phyloP scores from a whole-genome alignment of 1,284 basidiomycete species.

The Austroboletus niveus region DNA sequence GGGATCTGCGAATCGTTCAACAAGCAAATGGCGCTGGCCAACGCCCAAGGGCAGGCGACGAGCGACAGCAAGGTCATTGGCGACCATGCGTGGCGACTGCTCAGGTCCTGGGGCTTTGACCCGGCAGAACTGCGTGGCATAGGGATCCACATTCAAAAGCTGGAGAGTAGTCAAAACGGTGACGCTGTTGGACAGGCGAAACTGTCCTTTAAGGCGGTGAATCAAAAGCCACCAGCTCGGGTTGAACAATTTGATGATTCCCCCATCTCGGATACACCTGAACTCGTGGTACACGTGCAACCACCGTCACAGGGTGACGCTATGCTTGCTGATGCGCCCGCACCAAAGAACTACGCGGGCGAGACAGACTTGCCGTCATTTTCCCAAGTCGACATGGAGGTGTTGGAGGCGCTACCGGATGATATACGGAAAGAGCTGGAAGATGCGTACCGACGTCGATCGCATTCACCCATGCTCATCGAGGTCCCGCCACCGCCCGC shows the following conservation, averaged over 20 bases:
- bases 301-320: conserved; percentile 35
- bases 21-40: conserved; percentile 64
- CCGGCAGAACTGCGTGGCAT: conserved; percentile 90
- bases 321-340: conserved; percentile 1
- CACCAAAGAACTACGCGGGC: conserved; percentile 6
- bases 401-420: conserved; percentile 69
- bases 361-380: conserved; percentile 57
- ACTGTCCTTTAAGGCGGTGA: conserved; percentile 48
- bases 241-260: background rate
- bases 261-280: conserved; percentile 27
- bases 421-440: conserved; percentile 73
- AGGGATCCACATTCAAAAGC: conserved; percentile 89
- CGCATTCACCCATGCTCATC: conserved; percentile 37
- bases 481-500: conserved; percentile 5
- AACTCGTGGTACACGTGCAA: conserved; percentile 30
- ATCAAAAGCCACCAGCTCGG: background rate
- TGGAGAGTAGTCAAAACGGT: conserved; percentile 49
- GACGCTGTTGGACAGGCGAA: conserved; percentile 45
- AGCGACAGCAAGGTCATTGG: conserved; percentile 73
- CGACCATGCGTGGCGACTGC: conserved; percentile 75
- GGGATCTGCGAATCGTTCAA: conserved; percentile 85
- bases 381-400: conserved; percentile 72
- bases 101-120: conserved; percentile 74
- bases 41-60: conserved; percentile 63
- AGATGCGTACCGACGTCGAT: conserved; percentile 60